These are phyloP conservation scores for Hippophae rhamnoides DNA, from an alignment of 306 rosid genomes.

Conservation along the genomic window DNA sequence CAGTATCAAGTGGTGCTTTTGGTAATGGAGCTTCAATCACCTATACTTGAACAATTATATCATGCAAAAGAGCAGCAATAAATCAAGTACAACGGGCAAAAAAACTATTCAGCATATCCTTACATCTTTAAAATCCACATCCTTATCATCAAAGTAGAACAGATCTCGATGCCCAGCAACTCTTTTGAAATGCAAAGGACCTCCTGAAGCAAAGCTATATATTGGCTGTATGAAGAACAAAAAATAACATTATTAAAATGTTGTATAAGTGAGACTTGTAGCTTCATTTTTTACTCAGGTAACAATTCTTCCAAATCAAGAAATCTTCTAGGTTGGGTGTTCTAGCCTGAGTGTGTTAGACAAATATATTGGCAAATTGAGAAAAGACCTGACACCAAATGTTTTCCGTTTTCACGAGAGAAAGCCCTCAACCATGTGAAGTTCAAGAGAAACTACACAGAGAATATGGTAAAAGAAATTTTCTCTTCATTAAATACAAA, in stretches of 20 bases:
- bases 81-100: constrained; percentile 15
- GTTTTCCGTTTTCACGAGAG: too few relatives aligned
- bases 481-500: too few relatives aligned
- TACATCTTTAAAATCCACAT: constrained; percentile 86
- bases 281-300: background rate
- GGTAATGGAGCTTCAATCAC: constrained; percentile 77
- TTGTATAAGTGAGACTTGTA: background rate
- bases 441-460: too few relatives aligned
- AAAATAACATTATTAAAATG: background rate
- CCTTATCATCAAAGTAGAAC: constrained; percentile 88
- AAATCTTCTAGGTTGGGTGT: too few relatives aligned
- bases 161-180: constrained; percentile 83
- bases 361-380: too few relatives aligned
- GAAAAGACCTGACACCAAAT: too few relatives aligned
- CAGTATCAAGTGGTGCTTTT: constrained; percentile 67
- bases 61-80: constrained; percentile 6
- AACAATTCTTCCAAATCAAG: too few relatives aligned
- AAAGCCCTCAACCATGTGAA: too few relatives aligned
- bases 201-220: constrained; percentile 67
- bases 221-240: constrained; percentile 45
- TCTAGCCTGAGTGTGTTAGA: too few relatives aligned
- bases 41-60: constrained; percentile 33
- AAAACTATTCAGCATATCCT: constrained; percentile 28
- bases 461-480: too few relatives aligned
- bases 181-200: constrained; percentile 65